Base-by-base conservation (phyloP, 2,329 filamentous ascomycete species). In the Colletotrichum zoysiae region DNA sequence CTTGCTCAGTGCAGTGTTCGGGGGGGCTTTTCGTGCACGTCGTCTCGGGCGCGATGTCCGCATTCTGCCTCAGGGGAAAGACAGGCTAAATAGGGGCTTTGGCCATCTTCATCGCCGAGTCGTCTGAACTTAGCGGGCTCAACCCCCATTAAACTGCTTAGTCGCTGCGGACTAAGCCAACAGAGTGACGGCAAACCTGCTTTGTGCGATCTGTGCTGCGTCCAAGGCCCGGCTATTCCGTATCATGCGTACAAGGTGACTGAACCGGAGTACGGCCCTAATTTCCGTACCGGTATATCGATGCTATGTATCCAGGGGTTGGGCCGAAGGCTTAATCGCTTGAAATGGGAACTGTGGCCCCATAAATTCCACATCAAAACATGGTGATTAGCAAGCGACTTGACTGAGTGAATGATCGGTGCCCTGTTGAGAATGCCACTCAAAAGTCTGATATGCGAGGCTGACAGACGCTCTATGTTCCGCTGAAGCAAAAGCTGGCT, bases 1-100 rank as follows among this genome's bases (percentile, higher is more conserved):
- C 68, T 30, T 71, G 68, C 68, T 67, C 68, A 61, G 14, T 26
- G 20, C 30, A 26, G 33, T 11, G 23, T 23, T 62, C 33, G 11
- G 59, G 12, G 12, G 30, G 20, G 14, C 7, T 61, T 8, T 9
- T 8, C 8, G 35, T 4, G 30, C 30, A 33, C 12, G 20, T 16
- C 50, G 50, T 16, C 26, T 53, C 26, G 26, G 26, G 16, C 50
- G 16, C 26, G 12, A 53, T 53, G 14, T 18, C 23, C 26, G 26
- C 8, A 20, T 53, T 53, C 2, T 20, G 50, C 14, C 26, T 53
- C 46, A 33, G 33, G 8, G 50, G 6, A 30, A 53, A 7, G 50
- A 30, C 26, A 20, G 46, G 46, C 46, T 23, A 48, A 48, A 30
- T 53, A 16, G 26, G 26, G 14, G 5, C 26, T 53, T 53, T 30